Conservation (phyloP, 176 grass and related monocot species). For the Microstegium vimineum region DNA sequence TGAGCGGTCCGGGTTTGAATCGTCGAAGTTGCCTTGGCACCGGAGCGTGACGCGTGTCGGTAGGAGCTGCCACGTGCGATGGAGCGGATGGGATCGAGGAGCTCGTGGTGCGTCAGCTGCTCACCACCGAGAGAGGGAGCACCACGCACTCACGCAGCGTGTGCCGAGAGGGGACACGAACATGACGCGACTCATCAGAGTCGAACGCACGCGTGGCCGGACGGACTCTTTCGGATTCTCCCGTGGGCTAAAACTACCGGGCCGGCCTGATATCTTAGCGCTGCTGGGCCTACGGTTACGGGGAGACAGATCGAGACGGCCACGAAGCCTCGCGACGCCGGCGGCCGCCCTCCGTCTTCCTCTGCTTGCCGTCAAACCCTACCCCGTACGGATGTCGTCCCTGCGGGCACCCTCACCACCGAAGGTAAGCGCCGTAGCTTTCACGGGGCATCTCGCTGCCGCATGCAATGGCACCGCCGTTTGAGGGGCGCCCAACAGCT, state of each 20-base stretch:
- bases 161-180: not conserved
- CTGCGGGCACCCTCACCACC: not conserved
- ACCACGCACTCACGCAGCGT: not conserved
- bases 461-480: not conserved
- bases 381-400: not conserved
- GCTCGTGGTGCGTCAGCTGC: not conserved
- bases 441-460: not conserved
- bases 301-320: not conserved
- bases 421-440: not conserved
- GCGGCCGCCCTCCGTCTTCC: not conserved
- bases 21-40: slow-evolving; percentile 3
- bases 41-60: slow-evolving; percentile 31
- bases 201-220: not conserved
- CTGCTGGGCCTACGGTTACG: not conserved
- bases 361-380: not conserved
- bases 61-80: slow-evolving; percentile 25
- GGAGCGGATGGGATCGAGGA: slow-evolving; percentile 1
- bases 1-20: slow-evolving; percentile 11
- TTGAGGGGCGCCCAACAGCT: not conserved
- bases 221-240: not conserved
- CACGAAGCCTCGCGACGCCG: not conserved
- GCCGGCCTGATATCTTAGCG: not conserved
- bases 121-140: too few species aligned
- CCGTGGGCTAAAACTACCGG: not conserved
- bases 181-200: not conserved